Evolutionary conservation across 768 basidiomycete species (phyloP).

Genomic region (Cyathus striatus): DNA sequence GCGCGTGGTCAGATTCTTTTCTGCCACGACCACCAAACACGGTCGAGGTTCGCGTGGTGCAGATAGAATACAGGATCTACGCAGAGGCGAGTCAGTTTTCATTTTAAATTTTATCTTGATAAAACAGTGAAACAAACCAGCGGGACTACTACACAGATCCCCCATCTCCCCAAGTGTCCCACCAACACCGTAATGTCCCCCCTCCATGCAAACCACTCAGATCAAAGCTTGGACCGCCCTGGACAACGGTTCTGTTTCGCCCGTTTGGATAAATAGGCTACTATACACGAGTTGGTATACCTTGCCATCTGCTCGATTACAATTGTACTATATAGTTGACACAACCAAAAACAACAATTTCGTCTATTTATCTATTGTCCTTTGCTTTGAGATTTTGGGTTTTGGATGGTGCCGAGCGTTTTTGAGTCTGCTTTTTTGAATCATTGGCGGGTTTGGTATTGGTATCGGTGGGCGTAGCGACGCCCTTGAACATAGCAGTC

Average conservation of each 20-base stretch:
- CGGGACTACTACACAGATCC: slow-evolving; percentile 7
- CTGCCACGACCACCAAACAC: background rate
- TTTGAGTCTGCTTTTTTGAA: too few relatives aligned
- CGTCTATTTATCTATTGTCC: too few relatives aligned
- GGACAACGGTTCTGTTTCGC: too few relatives aligned
- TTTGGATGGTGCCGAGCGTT: too few relatives aligned
- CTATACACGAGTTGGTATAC: too few relatives aligned
- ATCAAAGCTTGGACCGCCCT: slow-evolving; percentile 8
- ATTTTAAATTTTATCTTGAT: background rate
- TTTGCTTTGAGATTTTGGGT: too few relatives aligned
- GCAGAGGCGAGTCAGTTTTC: background rate
- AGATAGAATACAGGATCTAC: background rate
- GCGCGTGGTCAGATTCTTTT: slow-evolving; percentile 6
- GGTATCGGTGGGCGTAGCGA: too few relatives aligned
- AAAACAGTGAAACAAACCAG: slow-evolving; percentile 1
- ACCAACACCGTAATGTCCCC: slow-evolving; percentile 8
- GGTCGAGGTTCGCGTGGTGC: background rate
- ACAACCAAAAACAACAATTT: too few relatives aligned
- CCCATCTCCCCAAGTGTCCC: slow-evolving; percentile 6
- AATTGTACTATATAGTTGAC: too few relatives aligned
- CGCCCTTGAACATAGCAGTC: slow-evolving; percentile 16
- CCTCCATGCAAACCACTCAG: slow-evolving; percentile 5
- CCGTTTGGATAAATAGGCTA: too few relatives aligned
- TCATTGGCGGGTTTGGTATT: too few relatives aligned
- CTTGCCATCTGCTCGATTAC: too few relatives aligned